phyloP scores from a whole-genome alignment of 345 rosid species.

The Odontarrhena argentea region DNA sequence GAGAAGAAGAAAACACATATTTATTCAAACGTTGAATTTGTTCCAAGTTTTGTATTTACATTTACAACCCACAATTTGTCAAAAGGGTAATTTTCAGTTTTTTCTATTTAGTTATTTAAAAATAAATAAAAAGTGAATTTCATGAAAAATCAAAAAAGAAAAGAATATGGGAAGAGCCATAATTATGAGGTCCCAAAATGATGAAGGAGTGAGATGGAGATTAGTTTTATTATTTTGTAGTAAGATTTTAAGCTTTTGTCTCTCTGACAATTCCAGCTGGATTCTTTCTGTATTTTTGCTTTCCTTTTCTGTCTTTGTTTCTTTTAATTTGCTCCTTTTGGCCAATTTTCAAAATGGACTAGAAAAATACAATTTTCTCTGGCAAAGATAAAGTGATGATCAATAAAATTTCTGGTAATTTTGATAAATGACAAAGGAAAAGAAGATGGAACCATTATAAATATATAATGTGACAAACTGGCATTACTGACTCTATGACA shows the following conservation, averaged over 20 bases:
- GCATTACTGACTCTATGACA: not conserved
- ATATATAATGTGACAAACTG: slow-evolving; percentile 8
- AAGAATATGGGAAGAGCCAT: not conserved
- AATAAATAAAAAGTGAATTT: no score
- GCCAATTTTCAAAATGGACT: slow-evolving; percentile 17
- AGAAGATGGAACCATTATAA: slow-evolving; percentile 23
- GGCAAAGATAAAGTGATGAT: not conserved
- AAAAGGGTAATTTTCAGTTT: no score
- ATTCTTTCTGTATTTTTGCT: slow-evolving; percentile 34
- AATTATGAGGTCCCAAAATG: not conserved
- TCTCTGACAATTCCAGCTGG: slow-evolving; percentile 41
- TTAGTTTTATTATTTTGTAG: not conserved
- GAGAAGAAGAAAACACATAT: slow-evolving; percentile 23
- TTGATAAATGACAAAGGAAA: slow-evolving; percentile 24
- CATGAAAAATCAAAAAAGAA: not conserved
- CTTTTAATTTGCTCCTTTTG: not conserved
- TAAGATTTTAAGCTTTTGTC: slow-evolving; percentile 3
- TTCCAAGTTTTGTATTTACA: not conserved
- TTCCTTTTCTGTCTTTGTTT: slow-evolving; percentile 28
- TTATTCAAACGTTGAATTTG: slow-evolving; percentile 23
- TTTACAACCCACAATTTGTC: not conserved
- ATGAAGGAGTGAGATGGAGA: not conserved
- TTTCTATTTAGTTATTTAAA: no score
- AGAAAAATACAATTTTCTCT: slow-evolving; percentile 4
- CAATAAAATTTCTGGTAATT: slow-evolving; percentile 18